Evolutionary conservation across 768 basidiomycete genomes (phyloP).

Genomic region (Lactarius pseudohatsudake): DNA sequence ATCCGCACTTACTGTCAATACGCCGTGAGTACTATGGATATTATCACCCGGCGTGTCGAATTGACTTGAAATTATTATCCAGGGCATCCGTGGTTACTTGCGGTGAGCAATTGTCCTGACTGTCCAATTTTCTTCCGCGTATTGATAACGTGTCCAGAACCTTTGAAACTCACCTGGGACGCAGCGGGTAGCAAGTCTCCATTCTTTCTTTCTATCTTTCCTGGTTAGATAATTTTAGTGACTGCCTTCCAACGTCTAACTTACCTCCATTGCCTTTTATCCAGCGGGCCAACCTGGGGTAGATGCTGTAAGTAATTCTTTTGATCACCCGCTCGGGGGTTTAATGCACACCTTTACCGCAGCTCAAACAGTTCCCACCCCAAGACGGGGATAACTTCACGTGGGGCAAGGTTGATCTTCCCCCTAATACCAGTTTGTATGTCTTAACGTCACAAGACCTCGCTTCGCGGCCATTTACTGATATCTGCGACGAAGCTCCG

Average conservation of each 20-base stretch:
- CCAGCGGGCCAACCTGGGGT: conserved; percentile 55
- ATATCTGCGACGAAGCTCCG: conserved; percentile 42
- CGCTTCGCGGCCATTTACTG: neutral
- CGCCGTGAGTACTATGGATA: conserved; percentile 51
- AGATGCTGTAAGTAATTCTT: conserved; percentile 44
- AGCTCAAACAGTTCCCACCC: conserved; percentile 57
- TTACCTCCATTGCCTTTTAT: neutral
- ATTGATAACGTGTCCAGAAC: conserved; percentile 46
- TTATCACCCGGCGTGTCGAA: neutral
- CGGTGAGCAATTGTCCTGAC: conserved; percentile 41
- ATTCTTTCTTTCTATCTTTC: conserved; percentile 60
- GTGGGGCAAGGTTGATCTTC: conserved; percentile 53
- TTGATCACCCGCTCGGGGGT: neutral
- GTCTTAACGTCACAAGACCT: conserved; percentile 28
- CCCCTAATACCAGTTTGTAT: conserved; percentile 48
- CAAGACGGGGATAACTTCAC: conserved; percentile 46
- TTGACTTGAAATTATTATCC: neutral
- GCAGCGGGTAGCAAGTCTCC: conserved; percentile 46
- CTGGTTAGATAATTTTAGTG: conserved; percentile 45
- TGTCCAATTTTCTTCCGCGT: neutral
- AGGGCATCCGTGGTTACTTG: conserved; percentile 49
- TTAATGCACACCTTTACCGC: conserved; percentile 1
- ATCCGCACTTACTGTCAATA: conserved; percentile 56
- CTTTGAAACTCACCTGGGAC: conserved; percentile 53
- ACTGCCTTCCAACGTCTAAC: neutral